Percentiles rank a stretch among this genome's conserved stretches.
Conservation (phyloP, 164 flowering plant genomes). For the Liquidambar formosana region DNA sequence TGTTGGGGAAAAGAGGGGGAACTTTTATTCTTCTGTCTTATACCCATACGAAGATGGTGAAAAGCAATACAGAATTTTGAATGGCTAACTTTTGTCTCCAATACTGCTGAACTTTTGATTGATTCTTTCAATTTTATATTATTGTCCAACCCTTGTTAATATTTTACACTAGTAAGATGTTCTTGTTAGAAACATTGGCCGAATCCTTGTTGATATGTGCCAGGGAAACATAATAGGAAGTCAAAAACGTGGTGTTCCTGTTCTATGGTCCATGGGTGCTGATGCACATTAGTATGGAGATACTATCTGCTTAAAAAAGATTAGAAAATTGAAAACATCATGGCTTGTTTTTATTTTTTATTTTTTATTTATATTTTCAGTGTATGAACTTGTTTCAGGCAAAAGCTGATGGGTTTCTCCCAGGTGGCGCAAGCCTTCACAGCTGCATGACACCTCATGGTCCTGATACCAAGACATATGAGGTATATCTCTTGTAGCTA, state of each 20-base stretch:
- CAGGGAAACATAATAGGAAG: no score
- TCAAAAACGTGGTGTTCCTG: no score
- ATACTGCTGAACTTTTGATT: no score
- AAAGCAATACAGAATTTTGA: no score
- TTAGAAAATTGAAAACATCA: neutral
- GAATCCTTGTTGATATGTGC: no score
- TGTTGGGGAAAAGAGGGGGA: neutral
- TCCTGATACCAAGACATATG: conserved; percentile 88
- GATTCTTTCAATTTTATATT: neutral
- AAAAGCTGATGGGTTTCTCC: conserved; percentile 89
- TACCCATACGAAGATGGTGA: no score
- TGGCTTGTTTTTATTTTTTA: neutral
- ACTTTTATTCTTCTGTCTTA: neutral
- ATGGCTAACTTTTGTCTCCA: no score
- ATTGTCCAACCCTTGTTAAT: neutral
- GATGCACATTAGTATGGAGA: neutral
- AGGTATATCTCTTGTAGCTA: conserved; percentile 42
- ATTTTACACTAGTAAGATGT: no score
- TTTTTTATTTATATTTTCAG: neutral
- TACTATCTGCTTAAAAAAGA: neutral
- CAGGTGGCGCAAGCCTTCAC: conserved; percentile 96
- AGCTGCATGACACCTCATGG: conserved; percentile 99
- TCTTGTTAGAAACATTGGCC: no score
- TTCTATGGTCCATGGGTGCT: no score
- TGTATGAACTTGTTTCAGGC: conserved; percentile 50